These are phyloP conservation scores for Gloeopeniophorella convolvens DNA, from an alignment of 768 basidiomycete genomes.

Conservation along the genomic window DNA sequence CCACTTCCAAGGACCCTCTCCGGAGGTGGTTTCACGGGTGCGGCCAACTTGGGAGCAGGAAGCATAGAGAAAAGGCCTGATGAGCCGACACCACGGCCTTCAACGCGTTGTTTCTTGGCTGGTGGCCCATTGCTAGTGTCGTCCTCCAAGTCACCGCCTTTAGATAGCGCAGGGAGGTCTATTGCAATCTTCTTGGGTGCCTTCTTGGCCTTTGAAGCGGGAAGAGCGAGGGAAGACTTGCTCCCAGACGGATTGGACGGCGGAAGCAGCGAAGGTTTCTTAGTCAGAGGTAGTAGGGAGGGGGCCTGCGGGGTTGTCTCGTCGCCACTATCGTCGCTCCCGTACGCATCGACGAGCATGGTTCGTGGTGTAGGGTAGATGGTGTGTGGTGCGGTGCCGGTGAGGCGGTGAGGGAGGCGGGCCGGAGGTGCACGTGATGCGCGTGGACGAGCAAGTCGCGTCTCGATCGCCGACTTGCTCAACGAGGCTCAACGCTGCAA, in stretches of 20 bases:
- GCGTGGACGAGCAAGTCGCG: conserved; percentile 12
- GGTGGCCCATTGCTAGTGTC: conserved; percentile 39
- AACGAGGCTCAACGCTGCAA: not conserved
- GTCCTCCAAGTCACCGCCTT: conserved; percentile 32
- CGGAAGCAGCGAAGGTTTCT: conserved; percentile 33
- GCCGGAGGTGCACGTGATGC: not conserved
- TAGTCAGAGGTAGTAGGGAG: conserved; percentile 25
- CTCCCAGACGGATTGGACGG: conserved; percentile 24
- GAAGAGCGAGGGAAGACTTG: conserved; percentile 26
- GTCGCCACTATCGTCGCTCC: conserved; percentile 56
- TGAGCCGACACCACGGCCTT: conserved; percentile 44
- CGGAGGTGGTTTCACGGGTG: conserved; percentile 35
- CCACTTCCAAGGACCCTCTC: conserved; percentile 63
- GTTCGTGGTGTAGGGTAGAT: conserved; percentile 7
- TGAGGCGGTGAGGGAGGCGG: not conserved
- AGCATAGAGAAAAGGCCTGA: conserved; percentile 69
- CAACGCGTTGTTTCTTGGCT: conserved; percentile 51
- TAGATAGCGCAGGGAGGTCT: conserved; percentile 43
- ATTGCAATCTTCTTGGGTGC: conserved; percentile 58
- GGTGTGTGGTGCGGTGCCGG: not conserved
- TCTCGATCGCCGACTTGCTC: not conserved
- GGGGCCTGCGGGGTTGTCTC: conserved; percentile 27
- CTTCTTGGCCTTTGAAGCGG: conserved; percentile 41
- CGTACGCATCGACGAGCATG: conserved; percentile 77
- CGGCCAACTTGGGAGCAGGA: conserved; percentile 61